Conservation (phyloP, 768 basidiomycete species). For the Leccinum sublutescens region DNA sequence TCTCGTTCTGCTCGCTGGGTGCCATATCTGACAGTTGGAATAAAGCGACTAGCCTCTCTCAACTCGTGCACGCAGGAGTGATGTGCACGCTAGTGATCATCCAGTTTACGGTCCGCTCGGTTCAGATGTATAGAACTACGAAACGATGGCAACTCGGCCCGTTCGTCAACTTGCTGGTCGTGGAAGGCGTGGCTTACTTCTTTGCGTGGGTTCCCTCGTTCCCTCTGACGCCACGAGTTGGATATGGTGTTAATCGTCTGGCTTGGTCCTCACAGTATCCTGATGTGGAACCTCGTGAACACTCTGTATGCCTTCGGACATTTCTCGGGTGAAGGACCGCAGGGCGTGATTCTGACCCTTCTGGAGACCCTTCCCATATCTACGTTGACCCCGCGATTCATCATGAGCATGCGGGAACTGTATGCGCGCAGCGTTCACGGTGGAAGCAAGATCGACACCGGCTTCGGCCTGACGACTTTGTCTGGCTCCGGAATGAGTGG, state of each 20-base stretch:
- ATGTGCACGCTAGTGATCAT: background rate
- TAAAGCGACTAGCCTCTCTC: background rate
- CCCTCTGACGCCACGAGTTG: background rate
- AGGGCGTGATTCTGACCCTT: background rate
- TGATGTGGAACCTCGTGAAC: background rate
- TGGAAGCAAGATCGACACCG: background rate
- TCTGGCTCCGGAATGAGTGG: background rate
- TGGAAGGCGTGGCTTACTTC: background rate
- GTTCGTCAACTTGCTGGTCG: background rate
- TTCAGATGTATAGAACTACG: background rate
- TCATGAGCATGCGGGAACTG: background rate
- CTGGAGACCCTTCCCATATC: background rate
- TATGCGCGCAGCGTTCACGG: background rate
- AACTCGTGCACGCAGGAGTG: background rate
- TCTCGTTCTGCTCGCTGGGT: background rate
- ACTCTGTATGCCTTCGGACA: background rate
- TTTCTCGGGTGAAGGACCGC: background rate
- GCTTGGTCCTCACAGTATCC: background rate
- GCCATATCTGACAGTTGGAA: background rate
- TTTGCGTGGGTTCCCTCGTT: background rate
- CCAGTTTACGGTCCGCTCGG: background rate
- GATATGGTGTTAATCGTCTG: background rate
- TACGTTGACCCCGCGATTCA: background rate
- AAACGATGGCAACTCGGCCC: background rate
- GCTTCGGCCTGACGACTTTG: background rate